Evolutionary conservation across 176 grass and related monocot species (phyloP).

Genomic region (Poa annua): DNA sequence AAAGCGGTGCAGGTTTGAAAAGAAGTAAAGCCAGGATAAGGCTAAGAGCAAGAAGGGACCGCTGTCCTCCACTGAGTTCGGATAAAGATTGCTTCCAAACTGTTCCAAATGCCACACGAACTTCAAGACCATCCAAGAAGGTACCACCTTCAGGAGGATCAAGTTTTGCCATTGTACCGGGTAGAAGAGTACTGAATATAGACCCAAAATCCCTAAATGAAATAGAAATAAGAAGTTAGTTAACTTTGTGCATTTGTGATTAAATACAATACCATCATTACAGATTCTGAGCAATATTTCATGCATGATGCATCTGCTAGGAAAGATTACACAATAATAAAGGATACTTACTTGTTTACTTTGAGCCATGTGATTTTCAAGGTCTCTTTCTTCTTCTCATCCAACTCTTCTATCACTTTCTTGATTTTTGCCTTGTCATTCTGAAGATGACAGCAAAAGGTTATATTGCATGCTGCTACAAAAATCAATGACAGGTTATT

Average conservation of each 20-base stretch:
- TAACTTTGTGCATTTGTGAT: constrained; percentile 7
- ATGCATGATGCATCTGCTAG: constrained; percentile 13
- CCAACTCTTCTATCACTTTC: constrained; percentile 90
- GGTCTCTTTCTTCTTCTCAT: constrained; percentile 99
- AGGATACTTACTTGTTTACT: constrained; percentile 87
- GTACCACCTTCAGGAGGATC: constrained; percentile 87
- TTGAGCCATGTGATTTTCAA: constrained; percentile 95
- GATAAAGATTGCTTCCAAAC: constrained; percentile 99
- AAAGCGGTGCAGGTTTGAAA: constrained; percentile 97
- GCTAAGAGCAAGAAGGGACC: constrained; percentile 96
- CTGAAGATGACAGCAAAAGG: constrained; percentile 49
- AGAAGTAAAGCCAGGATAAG: constrained; percentile 95
- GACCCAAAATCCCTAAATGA: constrained; percentile 90
- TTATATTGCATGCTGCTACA: not conserved
- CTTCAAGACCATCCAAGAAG: constrained; percentile 98
- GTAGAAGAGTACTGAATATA: constrained; percentile 93
- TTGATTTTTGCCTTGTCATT: constrained; percentile 96
- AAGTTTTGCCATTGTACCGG: constrained; percentile 97
- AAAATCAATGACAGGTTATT: constrained; percentile 34
- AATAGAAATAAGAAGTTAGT: constrained; percentile 37
- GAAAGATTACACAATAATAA: constrained; percentile 38
- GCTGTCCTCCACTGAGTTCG: constrained; percentile 96
- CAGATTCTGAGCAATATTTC: constrained; percentile 29
- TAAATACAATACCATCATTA: not conserved
- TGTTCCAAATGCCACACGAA: constrained; percentile 93